Evolutionary conservation across 164 flowering plant genomes (phyloP).

Genomic region (Vitis labrusca): DNA sequence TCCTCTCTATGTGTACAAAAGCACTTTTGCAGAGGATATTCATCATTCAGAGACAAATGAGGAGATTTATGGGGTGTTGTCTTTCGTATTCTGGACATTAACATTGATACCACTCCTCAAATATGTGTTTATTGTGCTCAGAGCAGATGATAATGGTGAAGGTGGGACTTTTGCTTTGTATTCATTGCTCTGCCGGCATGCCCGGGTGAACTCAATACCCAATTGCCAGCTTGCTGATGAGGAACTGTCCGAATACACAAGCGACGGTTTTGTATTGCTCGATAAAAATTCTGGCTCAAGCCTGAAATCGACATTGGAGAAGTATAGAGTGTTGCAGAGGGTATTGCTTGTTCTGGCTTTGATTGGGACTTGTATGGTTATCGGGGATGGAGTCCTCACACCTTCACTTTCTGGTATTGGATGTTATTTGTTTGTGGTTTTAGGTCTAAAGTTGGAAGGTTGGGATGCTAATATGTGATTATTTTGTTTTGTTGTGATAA

Average conservation of each 20-base stretch:
- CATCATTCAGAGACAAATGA: constrained; percentile 68
- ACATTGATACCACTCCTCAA: constrained; percentile 60
- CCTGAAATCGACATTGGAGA: constrained; percentile 62
- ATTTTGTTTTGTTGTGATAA: constrained; percentile 7
- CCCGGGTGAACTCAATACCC: constrained; percentile 57
- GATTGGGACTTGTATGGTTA: constrained; percentile 82
- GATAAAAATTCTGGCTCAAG: constrained; percentile 28
- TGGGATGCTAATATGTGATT: not conserved
- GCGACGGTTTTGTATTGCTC: constrained; percentile 27
- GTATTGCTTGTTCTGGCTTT: constrained; percentile 61
- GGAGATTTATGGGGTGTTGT: constrained; percentile 64
- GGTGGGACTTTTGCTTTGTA: constrained; percentile 84
- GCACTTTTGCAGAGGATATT: constrained; percentile 66
- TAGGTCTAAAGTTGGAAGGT: not conserved
- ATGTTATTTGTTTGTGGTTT: not conserved
- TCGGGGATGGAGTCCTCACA: constrained; percentile 79
- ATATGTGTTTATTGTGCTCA: constrained; percentile 67
- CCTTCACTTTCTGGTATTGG: constrained; percentile 70
- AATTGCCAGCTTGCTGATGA: constrained; percentile 72
- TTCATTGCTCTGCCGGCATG: constrained; percentile 67
- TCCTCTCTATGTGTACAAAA: constrained; percentile 66
- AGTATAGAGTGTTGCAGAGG: constrained; percentile 49
- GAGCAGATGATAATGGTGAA: constrained; percentile 79
- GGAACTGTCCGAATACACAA: constrained; percentile 61
- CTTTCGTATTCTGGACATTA: constrained; percentile 67